A percentile compares a stretch with the other conserved stretches of the same genome.
Evolutionary conservation across 2,329 filamentous ascomycete species (phyloP).

Genomic region (Pyrenophora graminea): DNA sequence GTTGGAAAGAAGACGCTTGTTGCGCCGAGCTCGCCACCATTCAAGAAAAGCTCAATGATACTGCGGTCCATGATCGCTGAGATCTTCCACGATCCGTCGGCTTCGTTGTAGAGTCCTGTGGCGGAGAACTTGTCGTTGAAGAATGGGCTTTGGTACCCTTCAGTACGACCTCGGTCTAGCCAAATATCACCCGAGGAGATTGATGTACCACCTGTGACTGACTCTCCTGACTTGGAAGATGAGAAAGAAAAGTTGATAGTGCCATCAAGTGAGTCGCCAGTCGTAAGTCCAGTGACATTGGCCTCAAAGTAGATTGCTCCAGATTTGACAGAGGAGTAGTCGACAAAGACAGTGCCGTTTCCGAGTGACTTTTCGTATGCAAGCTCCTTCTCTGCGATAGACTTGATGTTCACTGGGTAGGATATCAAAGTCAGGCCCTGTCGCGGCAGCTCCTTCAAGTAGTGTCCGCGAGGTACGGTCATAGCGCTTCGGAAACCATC

Average conservation of each 20-base stretch:
- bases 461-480: conserved; percentile 58
- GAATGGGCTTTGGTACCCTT: conserved; percentile 58
- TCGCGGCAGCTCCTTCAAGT: conserved; percentile 57
- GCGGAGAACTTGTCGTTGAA: conserved; percentile 60
- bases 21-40: conserved; percentile 55
- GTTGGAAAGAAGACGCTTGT: conserved; percentile 59
- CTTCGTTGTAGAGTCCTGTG: conserved; percentile 29
- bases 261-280: conserved; percentile 36
- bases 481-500: conserved; percentile 57
- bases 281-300: conserved; percentile 54
- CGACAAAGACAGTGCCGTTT: conserved; percentile 55
- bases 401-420: conserved; percentile 54
- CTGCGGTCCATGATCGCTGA: conserved; percentile 59
- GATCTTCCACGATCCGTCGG: conserved; percentile 46
- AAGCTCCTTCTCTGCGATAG: conserved; percentile 54
- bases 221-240: conserved; percentile 56
- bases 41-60: conserved; percentile 61
- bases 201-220: conserved; percentile 55
- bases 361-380: conserved; percentile 50
- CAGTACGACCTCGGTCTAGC: conserved; percentile 55
- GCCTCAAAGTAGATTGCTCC: conserved; percentile 60
- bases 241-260: conserved; percentile 59
- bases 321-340: conserved; percentile 57
- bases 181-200: conserved; percentile 54
- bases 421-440: conserved; percentile 59